phyloP scores from a whole-genome alignment of 129 eudicot genomes.

The carrot (Daucus carota) region DNA sequence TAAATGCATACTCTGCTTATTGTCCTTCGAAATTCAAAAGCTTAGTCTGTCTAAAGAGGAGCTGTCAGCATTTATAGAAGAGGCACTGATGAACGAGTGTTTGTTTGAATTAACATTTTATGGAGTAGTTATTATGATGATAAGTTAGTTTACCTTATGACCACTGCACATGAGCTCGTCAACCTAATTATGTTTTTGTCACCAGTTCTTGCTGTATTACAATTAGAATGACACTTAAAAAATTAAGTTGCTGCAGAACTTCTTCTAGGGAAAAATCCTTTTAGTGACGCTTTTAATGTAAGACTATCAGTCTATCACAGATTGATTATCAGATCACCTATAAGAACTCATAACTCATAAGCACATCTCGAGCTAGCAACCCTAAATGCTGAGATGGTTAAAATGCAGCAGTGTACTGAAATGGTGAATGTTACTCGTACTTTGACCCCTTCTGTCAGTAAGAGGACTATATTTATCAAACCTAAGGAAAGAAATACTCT shows the following conservation, averaged over 20 bases:
- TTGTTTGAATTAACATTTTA: not conserved
- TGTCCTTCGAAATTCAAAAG: slow-evolving; percentile 3
- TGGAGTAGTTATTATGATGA: not conserved
- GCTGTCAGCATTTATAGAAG: slow-evolving; percentile 8
- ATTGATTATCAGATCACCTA: not conserved
- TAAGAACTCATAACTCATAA: not conserved
- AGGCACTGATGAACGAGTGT: not conserved
- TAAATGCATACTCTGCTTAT: not conserved
- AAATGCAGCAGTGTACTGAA: not conserved
- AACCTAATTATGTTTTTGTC: not conserved
- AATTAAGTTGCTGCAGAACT: not conserved
- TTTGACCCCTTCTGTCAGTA: not conserved
- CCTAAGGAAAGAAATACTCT: not conserved
- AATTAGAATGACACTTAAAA: not conserved
- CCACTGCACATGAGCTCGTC: not conserved
- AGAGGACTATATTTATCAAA: not conserved
- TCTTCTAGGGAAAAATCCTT: not conserved
- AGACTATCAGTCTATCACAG: too few relatives aligned
- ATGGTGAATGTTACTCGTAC: not conserved
- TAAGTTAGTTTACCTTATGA: not conserved
- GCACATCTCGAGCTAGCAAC: not conserved
- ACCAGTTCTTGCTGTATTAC: not conserved
- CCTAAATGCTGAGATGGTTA: not conserved
- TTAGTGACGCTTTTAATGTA: not conserved
- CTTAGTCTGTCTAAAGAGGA: not conserved